Evolutionary conservation across 2,329 filamentous ascomycete species (phyloP).

Genomic region (Paradendryphiella salina): DNA sequence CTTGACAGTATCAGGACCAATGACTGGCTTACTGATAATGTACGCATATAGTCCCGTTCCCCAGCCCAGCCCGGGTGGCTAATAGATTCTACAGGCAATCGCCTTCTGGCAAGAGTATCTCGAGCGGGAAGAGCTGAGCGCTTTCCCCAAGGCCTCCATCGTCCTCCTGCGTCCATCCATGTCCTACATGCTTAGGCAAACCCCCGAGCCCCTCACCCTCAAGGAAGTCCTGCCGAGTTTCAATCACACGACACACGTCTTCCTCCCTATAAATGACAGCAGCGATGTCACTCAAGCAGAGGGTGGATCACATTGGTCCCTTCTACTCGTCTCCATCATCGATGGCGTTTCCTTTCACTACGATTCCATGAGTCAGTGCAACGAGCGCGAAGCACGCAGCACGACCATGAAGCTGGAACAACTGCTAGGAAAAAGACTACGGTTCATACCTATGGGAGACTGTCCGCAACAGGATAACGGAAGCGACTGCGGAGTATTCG

Average conservation of each 20-base stretch:
- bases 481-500: slow-evolving; percentile 93
- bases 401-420: slow-evolving; percentile 70
- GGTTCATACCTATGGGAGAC: slow-evolving; percentile 81
- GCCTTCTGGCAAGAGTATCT: slow-evolving; percentile 98
- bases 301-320: slow-evolving; percentile 91
- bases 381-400: slow-evolving; percentile 71
- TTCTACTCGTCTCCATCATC: slow-evolving; percentile 84
- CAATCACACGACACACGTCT: slow-evolving; percentile 80
- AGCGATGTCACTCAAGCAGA: slow-evolving; percentile 78
- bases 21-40: slow-evolving; percentile 97
- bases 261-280: slow-evolving; percentile 93
- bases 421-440: slow-evolving; percentile 67
- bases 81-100: slow-evolving; percentile 67
- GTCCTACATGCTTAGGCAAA: slow-evolving; percentile 87
- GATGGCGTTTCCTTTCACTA: slow-evolving; percentile 97
- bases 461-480: slow-evolving; percentile 89
- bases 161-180: slow-evolving; percentile 89
- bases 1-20: slow-evolving; percentile 76
- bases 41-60: slow-evolving; percentile 45
- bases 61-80: background rate
- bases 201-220: slow-evolving; percentile 59
- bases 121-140: slow-evolving; percentile 81
- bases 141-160: slow-evolving; percentile 82
- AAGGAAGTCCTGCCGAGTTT: slow-evolving; percentile 79
- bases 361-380: slow-evolving; percentile 78